Conservation (phyloP, 306 rosid species). For the Rosa multiflora region DNA sequence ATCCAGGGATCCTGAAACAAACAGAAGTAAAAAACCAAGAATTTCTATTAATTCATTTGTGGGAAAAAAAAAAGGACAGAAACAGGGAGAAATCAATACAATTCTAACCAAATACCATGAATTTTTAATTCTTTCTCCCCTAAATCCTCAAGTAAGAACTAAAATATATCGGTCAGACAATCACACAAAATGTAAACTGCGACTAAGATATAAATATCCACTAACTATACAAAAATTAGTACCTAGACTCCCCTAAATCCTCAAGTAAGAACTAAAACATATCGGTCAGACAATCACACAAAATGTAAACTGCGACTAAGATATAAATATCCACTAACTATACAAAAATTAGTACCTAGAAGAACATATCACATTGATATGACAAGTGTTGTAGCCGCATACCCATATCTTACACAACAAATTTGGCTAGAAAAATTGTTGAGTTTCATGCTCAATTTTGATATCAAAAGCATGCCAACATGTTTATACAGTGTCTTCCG, state of each 20-base stretch:
- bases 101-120: conserved; percentile 9
- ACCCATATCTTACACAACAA: background rate
- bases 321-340: background rate
- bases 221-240: background rate
- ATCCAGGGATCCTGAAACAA: conserved; percentile 84
- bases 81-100: background rate
- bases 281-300: background rate
- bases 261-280: background rate
- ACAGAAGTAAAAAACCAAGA: conserved; percentile 19
- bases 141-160: background rate
- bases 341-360: background rate
- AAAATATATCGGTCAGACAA: background rate
- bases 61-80: no score
- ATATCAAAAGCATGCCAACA: background rate
- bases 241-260: background rate
- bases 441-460: background rate
- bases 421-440: background rate
- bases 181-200: background rate
- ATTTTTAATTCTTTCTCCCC: background rate
- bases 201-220: background rate
- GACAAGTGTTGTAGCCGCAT: background rate
- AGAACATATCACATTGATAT: background rate
- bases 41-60: background rate
- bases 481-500: background rate
- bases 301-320: background rate